Base-by-base conservation (phyloP, 768 basidiomycete species). In the Tricholoma sp. region DNA sequence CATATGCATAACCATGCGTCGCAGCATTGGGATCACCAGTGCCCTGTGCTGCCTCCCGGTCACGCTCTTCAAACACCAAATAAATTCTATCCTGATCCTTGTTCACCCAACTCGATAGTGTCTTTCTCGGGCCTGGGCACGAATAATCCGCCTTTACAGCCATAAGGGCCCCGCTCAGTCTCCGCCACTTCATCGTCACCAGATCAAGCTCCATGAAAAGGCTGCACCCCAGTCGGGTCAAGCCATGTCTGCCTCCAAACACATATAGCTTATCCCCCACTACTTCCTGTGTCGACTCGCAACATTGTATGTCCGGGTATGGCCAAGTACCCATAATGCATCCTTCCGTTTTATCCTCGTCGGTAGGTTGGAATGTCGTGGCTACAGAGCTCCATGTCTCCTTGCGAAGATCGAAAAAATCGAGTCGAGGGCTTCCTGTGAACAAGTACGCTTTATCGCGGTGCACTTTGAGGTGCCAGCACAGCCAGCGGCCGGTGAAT, bases 131-230 rank as follows among this genome's bases (percentile, higher is more conserved):
- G 0, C 73, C 71, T 7, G 75, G 74, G 20, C 47, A 56, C 7
- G 57, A 61, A 44, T 57, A 59, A 42, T 64, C 58, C 13, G 65
- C 52, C 29, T 55, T 55, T 24, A 24, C 48, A 11, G 53, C 42
- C 24, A 54, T 60, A 5, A 64, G 59, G 8, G 53, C 53, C 12
- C 68, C 68, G 45, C 20, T 62, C 6, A 73, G 62, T 13, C 66
- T 57, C 49, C 60, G 59, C 74, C 76, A 76, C 31, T 58, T 61
- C 52, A 55, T 54, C 17, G 66, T 72, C 45, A 56, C 55, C 20
- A 76, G 49, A 58, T 77, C 69, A 13, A 76, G 64, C 9, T 62
- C 68, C 59, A 70, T 69, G 61, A 76, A 68, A 34, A 73, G 56
- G 59, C 75, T 74, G 50, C 67, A 68, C 9, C 74, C 75, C 36